Base-by-base conservation (phyloP, 1,139 yeast species). In the Wickerhamomyces sp. region DNA sequence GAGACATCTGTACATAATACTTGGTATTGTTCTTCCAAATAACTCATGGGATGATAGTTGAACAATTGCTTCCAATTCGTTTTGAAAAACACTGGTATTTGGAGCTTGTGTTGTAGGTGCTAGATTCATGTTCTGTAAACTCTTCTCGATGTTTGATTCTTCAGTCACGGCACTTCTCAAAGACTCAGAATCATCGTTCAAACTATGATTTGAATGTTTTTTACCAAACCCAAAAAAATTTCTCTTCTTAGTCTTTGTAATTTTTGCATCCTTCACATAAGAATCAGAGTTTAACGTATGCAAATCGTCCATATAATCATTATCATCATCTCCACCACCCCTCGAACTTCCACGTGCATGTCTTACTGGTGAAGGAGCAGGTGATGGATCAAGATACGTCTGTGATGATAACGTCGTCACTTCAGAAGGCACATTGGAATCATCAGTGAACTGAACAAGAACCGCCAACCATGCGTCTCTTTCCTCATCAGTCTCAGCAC, bases 401-500 rank as follows among this genome's bases (percentile, higher is more conserved):
- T 39, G 40, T 7, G 38, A 36, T 1, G 42, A 29, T 3, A 23
- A 15, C n/a, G 23, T 31, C 3, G 28, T 28, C 11, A 28, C 30
- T 10, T 28, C 37, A 10, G 33, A 28, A 4, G 28, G 24, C 13
- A 17, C 17, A 11, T 34, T 35, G 22, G 42, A 29, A 17, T 46
- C 46, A 20, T 52, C 58, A 4, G 59, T 56, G 34, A 66, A 65
- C 40, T 73, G 79, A 28, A 78, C 66, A 44, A 83, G 60, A 2
- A 75, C 69, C 16, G 74, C 67, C 19, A 82, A 74, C 96, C 96
- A 85, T 5, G 69, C 69, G 47, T 85, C 94, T 36, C 95, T 72
- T 49, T 87, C 95, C 23, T 66, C 69, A 35, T 83, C 86, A 2
- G 83, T 75, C 55, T 88, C 96, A 3, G 95, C 87, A 59, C 95